Evolutionary conservation across 1,284 basidiomycete species (phyloP).

Genomic region (Singerocomus inundabilis): DNA sequence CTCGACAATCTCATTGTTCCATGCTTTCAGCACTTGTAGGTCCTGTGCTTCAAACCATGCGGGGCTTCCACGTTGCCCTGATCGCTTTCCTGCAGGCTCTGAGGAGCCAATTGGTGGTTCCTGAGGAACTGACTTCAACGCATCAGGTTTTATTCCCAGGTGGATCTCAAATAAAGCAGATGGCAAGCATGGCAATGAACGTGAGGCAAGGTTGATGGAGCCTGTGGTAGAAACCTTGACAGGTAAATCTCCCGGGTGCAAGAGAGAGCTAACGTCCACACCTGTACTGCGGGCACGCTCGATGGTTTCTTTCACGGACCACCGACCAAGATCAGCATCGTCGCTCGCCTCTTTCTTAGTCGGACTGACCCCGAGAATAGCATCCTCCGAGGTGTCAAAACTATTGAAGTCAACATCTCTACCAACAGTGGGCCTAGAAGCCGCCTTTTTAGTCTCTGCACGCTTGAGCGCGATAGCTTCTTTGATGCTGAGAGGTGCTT

Average conservation of each 20-base stretch:
- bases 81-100: conserved; percentile 34
- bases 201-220: conserved; percentile 68
- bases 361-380: conserved; percentile 36
- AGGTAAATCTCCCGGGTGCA: conserved; percentile 44
- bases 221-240: conserved; percentile 49
- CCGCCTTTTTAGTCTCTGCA: conserved; percentile 67
- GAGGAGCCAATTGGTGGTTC: conserved; percentile 56
- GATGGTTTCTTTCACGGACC: conserved; percentile 70
- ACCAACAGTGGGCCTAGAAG: conserved; percentile 25
- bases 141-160: conserved; percentile 65
- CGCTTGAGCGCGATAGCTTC: conserved; percentile 73
- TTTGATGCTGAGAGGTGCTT: conserved; percentile 52
- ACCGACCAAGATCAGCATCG: conserved; percentile 58
- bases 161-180: conserved; percentile 79
- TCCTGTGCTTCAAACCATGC: conserved; percentile 81
- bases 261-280: conserved; percentile 37
- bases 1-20: conserved; percentile 74
- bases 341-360: conserved; percentile 44
- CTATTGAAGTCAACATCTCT: conserved; percentile 21
- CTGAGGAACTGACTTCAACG: conserved; percentile 57
- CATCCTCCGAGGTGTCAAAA: conserved; percentile 44
- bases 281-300: conserved; percentile 74
- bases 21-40: conserved; percentile 66
- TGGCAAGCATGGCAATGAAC: conserved; percentile 66
- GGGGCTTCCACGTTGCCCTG: conserved; percentile 43